Base-by-base conservation (phyloP, 352 stramenopile genomes). In the Phytophthora ramorum region DNA sequence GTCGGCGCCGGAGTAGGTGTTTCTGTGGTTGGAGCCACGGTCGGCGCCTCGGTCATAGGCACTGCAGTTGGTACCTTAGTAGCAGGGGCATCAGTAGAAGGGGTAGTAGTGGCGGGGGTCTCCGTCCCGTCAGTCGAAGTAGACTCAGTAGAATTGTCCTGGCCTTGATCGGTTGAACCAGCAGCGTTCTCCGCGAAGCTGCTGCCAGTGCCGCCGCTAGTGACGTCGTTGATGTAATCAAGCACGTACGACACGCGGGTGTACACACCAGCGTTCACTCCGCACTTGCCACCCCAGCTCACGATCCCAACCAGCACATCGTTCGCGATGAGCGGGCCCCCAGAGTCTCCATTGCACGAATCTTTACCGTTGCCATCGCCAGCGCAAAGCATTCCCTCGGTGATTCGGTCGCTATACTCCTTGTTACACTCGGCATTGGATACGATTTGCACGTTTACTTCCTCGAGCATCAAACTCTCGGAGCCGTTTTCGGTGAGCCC, bases 301-400 rank as follows among this genome's bases (percentile, higher is more conserved):
- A 92, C 83, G n/a, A 92, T 55, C 8, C 83, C 83, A 20, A 92
- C 51, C 14, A 89, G 65, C 49, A 73, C 77, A 49, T 85, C 58
- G 56, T 76, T 83, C 1, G 67, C 68, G 24, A 88, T 82, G 8
- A 92, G 69, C 13, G 83, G 78, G 8, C 83, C 81, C 10, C 81
- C 83, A 14, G 83, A 92, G 66, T 92, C 83, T 48, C 83, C 81
- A 58, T 89, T 86, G 79, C 81, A 92, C 24, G 75, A 75, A 55
- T 85, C 79, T 60, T 87, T 78, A 32, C 72, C 74, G 35, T 71
- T 58, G 30, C 77, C 75, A 9, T 78, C 62, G 8, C 83, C 83
- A 0, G 83, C 81, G 26, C 83, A 92, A 7, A 89, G 34, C 83
- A 92, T 92, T 22, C 68, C 67, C 12, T 79, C 71, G 6, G 82